phyloP scores from a whole-genome alignment of 345 rosid genomes.

The Eucalyptus polybractea region DNA sequence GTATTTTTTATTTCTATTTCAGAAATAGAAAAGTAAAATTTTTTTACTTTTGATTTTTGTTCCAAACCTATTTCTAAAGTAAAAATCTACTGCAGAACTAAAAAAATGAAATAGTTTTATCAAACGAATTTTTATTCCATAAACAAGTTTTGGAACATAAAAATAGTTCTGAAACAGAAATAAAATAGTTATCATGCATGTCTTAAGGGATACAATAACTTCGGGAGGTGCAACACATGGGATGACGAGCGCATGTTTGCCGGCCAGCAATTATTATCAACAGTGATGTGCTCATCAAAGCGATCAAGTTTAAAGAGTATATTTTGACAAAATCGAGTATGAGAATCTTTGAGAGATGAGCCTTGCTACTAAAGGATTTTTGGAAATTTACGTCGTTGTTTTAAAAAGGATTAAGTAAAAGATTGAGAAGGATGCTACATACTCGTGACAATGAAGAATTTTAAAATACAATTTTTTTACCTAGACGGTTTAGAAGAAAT shows the following conservation, averaged over 20 bases:
- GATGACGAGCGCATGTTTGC: background rate
- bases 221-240: background rate
- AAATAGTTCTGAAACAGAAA: accelerated
- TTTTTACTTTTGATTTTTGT: too few species aligned
- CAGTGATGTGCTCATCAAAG: background rate
- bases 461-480: background rate
- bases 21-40: accelerated
- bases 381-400: background rate
- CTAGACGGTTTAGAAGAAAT: background rate
- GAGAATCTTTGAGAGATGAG: background rate
- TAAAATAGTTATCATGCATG: accelerated
- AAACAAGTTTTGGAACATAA: accelerated
- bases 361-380: background rate
- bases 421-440: background rate
- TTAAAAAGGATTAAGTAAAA: background rate
- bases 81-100: too few species aligned
- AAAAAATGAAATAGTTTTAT: too few species aligned
- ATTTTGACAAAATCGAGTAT: background rate
- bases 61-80: too few species aligned
- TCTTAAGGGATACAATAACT: accelerated
- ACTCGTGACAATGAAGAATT: background rate
- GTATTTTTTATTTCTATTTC: too few species aligned
- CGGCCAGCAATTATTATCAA: background rate
- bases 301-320: background rate
- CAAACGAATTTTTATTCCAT: accelerated